Percentiles rank a stretch among this genome's conserved stretches.
Conservation (phyloP, 2,329 filamentous ascomycete genomes). For the Apiospora rasikravindrae region DNA sequence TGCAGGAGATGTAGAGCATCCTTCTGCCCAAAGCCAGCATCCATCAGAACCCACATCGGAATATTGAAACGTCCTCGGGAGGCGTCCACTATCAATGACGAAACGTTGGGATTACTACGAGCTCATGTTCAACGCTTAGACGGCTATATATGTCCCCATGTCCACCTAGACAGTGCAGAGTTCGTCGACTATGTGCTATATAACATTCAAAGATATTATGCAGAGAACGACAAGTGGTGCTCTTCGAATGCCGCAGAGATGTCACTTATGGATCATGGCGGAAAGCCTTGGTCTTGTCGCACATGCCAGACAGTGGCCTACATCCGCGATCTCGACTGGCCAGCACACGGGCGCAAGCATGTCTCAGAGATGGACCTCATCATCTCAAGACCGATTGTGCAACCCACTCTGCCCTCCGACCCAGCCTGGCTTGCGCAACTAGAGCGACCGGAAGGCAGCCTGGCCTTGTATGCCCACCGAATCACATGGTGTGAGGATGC, state of each 20-base stretch:
- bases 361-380: background rate
- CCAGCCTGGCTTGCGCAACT: background rate
- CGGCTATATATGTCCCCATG: background rate
- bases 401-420: background rate
- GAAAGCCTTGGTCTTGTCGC: background rate
- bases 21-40: background rate
- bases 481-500: background rate
- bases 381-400: background rate
- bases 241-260: background rate
- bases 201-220: background rate
- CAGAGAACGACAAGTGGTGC: background rate
- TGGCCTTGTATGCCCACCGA: background rate
- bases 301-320: background rate
- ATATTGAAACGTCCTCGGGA: background rate
- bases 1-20: background rate
- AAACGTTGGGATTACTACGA: background rate
- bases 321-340: background rate
- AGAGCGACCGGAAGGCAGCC: background rate
- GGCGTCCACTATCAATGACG: background rate
- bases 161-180: background rate
- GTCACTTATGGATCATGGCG: background rate
- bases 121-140: background rate
- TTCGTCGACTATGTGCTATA: background rate
- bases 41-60: background rate
- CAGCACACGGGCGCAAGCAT: fast-evolving